Base-by-base conservation (phyloP, 2,329 filamentous ascomycete genomes). In the Fonsecaea nubica region DNA sequence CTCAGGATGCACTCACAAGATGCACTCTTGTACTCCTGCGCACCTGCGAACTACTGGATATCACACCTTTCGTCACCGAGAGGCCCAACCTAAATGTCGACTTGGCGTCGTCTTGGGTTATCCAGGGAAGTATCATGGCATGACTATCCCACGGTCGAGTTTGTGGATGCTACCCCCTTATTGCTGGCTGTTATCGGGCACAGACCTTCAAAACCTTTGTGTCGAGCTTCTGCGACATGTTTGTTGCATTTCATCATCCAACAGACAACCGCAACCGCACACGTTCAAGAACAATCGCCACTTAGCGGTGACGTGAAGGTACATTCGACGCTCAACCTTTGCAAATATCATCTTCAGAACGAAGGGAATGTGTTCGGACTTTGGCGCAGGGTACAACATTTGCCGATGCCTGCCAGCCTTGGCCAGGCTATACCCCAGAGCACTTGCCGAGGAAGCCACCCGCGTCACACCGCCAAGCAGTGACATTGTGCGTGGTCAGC, bases 361-460 rank as follows among this genome's bases (percentile, higher is more conserved):
- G 25, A 18, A n/a, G 21, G 18, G 25, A 25, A 30, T 50, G 18
- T 50, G 45, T 50, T 8, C 21, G 45, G 25, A 12, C 4, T 3
- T 50, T 25, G 18, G 12, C 13, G 45, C 21, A 50, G 18, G 45
- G 13, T 21, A 50, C 12, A 10, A 2, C 21, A 7, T 50, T 25
- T 50, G 45, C 9, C 45, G 12, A 25, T 50, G 18, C 45, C 25
- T 50, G 45, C 1, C 18, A 25, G 25, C 25, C 25, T 25, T 25
- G 8, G 18, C 45, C 18, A 48, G 18, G 9, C 18, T 12, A 18
- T 12, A 50, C n/a, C 7, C 45, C 45, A 25, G 18, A 25, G 13
- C 8, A 50, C n/a, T 48, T 48, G n/a, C n/a, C 42, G 42, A 48
- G 42, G n/a, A 8, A 48, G 42, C n/a, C 40, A 32, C 56, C 30